Evolutionary conservation across 2,329 filamentous ascomycete genomes (phyloP).

Genomic region (Fusarium albidum): DNA sequence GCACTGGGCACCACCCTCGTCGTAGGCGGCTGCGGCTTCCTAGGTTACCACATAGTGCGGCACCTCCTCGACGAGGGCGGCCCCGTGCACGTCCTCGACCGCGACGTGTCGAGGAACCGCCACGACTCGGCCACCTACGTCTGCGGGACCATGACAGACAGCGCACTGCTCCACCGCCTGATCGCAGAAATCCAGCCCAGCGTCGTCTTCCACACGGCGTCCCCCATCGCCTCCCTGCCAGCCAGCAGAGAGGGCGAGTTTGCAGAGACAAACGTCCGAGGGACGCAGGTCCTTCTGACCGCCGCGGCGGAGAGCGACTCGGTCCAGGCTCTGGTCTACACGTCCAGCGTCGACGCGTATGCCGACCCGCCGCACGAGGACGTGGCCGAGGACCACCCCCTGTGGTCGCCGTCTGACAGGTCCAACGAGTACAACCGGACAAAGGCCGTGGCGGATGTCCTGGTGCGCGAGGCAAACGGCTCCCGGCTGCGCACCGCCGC

Average conservation of each 20-base stretch:
- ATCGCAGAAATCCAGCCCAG: slow-evolving; percentile 36
- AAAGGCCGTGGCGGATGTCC: slow-evolving; percentile 44
- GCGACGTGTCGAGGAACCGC: slow-evolving; percentile 35
- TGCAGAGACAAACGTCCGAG: slow-evolving; percentile 42
- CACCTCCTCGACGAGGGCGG: slow-evolving; percentile 34
- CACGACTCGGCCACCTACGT: slow-evolving; percentile 37
- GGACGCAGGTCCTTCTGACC: slow-evolving; percentile 41
- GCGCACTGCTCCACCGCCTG: slow-evolving; percentile 6
- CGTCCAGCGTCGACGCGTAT: slow-evolving; percentile 42
- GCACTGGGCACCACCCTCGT: slow-evolving; percentile 21
- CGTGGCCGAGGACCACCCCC: slow-evolving; percentile 35
- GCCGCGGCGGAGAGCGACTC: slow-evolving; percentile 26
- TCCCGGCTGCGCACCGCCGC: slow-evolving; percentile 35
- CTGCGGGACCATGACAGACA: slow-evolving; percentile 39
- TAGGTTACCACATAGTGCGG: slow-evolving; percentile 44
- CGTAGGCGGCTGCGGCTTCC: slow-evolving; percentile 45
- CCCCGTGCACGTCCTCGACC: slow-evolving; percentile 42
- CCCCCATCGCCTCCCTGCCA: slow-evolving; percentile 39
- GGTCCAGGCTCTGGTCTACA: slow-evolving; percentile 44
- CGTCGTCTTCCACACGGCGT: slow-evolving; percentile 45
- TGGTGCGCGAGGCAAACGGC: slow-evolving; percentile 43
- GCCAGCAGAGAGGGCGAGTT: slow-evolving; percentile 26
- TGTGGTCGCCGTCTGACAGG: slow-evolving; percentile 34
- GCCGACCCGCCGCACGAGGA: slow-evolving; percentile 35
- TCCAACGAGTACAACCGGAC: slow-evolving; percentile 41